phyloP scores from a whole-genome alignment of 257 asterid species.

The Solanum paucissectum region DNA sequence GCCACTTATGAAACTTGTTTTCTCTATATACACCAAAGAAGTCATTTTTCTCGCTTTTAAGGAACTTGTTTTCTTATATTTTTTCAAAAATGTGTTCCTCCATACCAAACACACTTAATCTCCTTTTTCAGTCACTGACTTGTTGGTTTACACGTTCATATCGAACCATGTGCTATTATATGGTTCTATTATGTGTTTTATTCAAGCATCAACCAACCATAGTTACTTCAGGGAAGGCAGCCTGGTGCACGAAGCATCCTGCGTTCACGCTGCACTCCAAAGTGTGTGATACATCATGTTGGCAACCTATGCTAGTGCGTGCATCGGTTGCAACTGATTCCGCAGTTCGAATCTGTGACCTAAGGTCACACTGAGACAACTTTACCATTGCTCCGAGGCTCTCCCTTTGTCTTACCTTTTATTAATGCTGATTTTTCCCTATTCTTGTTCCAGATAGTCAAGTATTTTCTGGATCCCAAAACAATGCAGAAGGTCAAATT shows the following conservation, averaged over 20 bases:
- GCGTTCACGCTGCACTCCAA: neutral
- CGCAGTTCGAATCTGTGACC: too few species aligned
- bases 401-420: neutral
- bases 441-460: conserved; percentile 57
- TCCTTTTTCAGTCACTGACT: neutral
- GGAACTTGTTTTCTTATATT: neutral
- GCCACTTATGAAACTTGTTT: neutral
- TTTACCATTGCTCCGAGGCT: neutral
- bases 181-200: neutral
- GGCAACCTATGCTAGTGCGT: neutral
- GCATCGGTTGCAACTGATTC: neutral
- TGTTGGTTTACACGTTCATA: neutral
- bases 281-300: neutral
- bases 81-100: neutral
- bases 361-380: neutral
- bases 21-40: neutral
- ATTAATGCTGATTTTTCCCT: neutral
- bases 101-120: neutral
- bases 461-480: conserved; percentile 71
- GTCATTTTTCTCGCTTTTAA: neutral
- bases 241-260: neutral
- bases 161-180: neutral
- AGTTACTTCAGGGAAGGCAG: neutral
- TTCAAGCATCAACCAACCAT: neutral
- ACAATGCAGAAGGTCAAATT: conserved; percentile 92